Base-by-base conservation (phyloP, 1,139 yeast genomes). In the Yamadazyma siamensis region DNA sequence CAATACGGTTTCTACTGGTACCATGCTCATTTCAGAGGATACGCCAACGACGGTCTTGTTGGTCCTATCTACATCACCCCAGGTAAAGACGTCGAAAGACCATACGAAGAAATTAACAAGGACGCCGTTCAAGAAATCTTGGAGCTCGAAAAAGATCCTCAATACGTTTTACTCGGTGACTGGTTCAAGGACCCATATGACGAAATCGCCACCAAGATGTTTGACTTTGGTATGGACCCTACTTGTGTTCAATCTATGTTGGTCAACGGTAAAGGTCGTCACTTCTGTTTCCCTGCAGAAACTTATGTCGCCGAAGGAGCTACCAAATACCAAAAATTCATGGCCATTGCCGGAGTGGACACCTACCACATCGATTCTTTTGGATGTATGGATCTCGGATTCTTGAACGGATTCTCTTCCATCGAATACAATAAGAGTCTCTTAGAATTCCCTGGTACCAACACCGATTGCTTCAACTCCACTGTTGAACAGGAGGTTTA, bases 1-100 rank as follows among this genome's bases (percentile, higher is more conserved):
- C 68, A 65, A 32, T 60, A 58, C 36, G 77, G 77, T 1, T 63
- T 74, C 1, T 65, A 58, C 29, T 71, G 77, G 77, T 71, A 70
- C 41, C 77, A 71, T 43, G 67, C 77, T 1, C 77, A 71, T 42
- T 64, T 57, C 35, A 44, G 68, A 9, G 68, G 72, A 0, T 74
- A 71, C 33, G 59, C 67, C 35, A 69, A 71, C 4, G 77, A 71
- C 44, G 76, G 76, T 6, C 44, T 71, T 3, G 54, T 63, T 27
- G 77, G 77, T 0, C 59, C 65, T 0, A 36, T 61, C 10, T 55
- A 54, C 30, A 49, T 60, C 13, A 34, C 44, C 13, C 64, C 66
- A 1, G 25, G 35, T 5, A 29, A 28, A 1, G 42, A 41, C 4
- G 38, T 49, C n/a, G 35, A 34, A 12, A 43, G 62, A 23, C 65